Evolutionary conservation across 352 stramenopile genomes (phyloP).

Genomic region (Thalassiosira mediterranea): DNA sequence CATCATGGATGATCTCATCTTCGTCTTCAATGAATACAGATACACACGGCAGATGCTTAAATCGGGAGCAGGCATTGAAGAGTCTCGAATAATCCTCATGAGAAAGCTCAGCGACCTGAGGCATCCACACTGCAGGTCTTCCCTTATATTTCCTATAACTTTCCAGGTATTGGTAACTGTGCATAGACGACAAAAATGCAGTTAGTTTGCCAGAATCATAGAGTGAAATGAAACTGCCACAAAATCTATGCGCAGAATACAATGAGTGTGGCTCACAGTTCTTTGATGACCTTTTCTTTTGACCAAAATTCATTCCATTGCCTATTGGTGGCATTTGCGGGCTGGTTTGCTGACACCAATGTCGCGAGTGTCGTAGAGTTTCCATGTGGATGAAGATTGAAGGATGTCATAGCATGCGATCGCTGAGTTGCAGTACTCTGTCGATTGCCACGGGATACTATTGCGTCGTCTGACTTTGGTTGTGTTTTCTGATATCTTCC

Average conservation of each 20-base stretch:
- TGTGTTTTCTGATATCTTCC: neutral
- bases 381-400: no score
- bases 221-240: no score
- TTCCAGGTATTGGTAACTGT: slow-evolving; percentile 64
- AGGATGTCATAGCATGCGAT: no score
- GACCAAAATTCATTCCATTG: slow-evolving; percentile 65
- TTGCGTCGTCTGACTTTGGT: neutral
- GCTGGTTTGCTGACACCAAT: no score
- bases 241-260: no score
- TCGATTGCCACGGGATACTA: no score
- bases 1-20: slow-evolving; percentile 24
- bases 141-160: slow-evolving; percentile 40
- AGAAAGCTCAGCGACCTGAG: slow-evolving; percentile 58
- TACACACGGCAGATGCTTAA: slow-evolving; percentile 33
- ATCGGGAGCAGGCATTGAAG: slow-evolving; percentile 55
- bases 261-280: no score
- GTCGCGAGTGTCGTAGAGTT: no score
- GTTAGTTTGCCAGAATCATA: no score
- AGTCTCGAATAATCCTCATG: slow-evolving; percentile 39
- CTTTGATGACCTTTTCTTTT: slow-evolving; percentile 40
- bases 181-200: no score
- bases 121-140: slow-evolving; percentile 74
- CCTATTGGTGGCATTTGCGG: slow-evolving; percentile 1
- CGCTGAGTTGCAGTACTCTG: no score
- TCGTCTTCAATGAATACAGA: slow-evolving; percentile 6